Evolutionary conservation across 2,329 filamentous ascomycete genomes (phyloP), one percentile per base, ranked within the genome.

Genomic region (Stagonosporopsis tanaceti): DNA sequence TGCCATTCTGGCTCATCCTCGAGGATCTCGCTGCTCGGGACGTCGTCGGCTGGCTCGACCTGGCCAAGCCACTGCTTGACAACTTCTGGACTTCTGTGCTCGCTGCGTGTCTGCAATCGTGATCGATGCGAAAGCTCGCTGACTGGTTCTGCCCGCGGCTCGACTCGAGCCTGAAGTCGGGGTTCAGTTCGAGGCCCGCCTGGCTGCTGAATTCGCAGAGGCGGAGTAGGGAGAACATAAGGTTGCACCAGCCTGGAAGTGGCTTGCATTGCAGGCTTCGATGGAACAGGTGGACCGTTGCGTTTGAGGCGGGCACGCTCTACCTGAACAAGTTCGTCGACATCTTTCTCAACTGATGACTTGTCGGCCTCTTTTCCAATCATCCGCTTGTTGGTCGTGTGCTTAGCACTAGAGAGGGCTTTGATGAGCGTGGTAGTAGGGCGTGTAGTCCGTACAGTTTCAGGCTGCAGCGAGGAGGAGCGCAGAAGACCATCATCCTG

Each of bases 1-100:
- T 40, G 47, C 64, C 64, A 68, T 28, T 62, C 56, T 15, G 55
- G 45, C 40, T 65, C 62, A 8, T 67, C 62, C 15, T 60, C 40
- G 9, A 50, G 50, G 2, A 52, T 14, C 12, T 55, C 51, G 12
- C 20, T 47, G n/a, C n/a, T 39, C 2, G 37, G 11, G 24, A 47
- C n/a, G 6, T 32, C 35, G 4, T 46, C 42, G 3, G 28, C 53
- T n/a, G 37, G 44, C 14, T 64, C 53, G 15, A 69, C 54, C 17
- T 61, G 52, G 20, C 64, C 59, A 30, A 67, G 61, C 67, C 65
- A 67, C 24, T 63, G 53, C 17, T 62, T 57, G n/a, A 68, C 57
- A 25, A 53, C 54, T 12, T 56, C 56, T 12, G 57, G 59, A 11
- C 53, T 58, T 17, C 56, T 59, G 22, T 17, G 41, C 32, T n/a